Base-by-base conservation (phyloP, 2,329 filamentous ascomycete genomes). In the Thielaviopsis punctulata region DNA sequence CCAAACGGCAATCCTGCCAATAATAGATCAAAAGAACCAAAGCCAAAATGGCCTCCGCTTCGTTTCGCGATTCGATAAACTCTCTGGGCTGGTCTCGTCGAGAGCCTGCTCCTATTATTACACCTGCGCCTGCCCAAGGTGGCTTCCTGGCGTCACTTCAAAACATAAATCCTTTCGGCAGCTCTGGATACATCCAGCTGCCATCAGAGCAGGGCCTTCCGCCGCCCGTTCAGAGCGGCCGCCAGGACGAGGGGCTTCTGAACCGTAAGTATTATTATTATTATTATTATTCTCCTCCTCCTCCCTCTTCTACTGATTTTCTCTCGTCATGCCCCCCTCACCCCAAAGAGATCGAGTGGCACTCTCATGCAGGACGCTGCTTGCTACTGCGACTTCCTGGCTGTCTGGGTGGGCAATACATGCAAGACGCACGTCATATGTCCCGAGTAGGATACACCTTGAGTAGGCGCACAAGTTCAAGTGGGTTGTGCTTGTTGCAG, bases 201-300 rank as follows among this genome's bases (percentile, higher is more conserved):
- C 90, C 92, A 53, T 92, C 52, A 48, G 57, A 58, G 45, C 55
- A 52, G 50, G 43, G 33, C 19, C 46, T 43, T 27, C 52, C 45
- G 48, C 51, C 53, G 48, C 90, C 90, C 50, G 88, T 88, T 56
- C 79, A 86, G 56, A 86, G 67, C 63, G 77, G 89, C 62, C 80
- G 89, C 60, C 89, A 95, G 64, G 92, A 96, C 64, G 92, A 95
- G 69, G 86, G 82, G 58, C 95, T 86, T 80, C 89, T 95, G 78
- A 82, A 85, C 62, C 73, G 92, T 98, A 79, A 90, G 92, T 78
- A 60, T 13, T 51, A 15, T 55, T 55, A 39, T 25, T 45, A 47
- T 41, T 36, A 48, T 46, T 48, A 13, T 13, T 19, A 19, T 18
- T 48, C 50, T 47, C 33, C 55, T 53, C 52, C 53, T 60, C 55